Evolutionary conservation across 345 rosid species (phyloP).

Genomic region (Isatis tinctoria): DNA sequence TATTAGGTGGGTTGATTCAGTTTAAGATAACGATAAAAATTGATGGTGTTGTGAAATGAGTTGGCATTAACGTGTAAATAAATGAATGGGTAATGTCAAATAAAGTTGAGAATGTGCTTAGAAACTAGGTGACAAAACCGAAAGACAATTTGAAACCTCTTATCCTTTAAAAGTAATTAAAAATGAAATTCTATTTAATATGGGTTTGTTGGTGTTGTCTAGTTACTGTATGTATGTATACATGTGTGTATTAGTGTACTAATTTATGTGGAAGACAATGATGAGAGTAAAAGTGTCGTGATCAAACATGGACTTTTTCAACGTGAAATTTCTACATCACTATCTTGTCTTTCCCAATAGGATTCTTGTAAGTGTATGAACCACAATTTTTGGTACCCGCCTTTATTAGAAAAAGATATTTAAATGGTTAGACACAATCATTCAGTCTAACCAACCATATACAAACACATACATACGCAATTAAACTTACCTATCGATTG

Average conservation of each 20-base stretch:
- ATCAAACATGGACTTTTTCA: conserved; percentile 18
- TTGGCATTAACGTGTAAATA: not conserved
- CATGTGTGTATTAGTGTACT: not conserved
- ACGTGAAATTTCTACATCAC: conserved; percentile 17
- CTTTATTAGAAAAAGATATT: not conserved
- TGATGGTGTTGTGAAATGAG: conserved; percentile 2
- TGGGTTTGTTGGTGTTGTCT: conserved; percentile 4
- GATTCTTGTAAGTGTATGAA: conserved; percentile 21
- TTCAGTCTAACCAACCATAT: not conserved
- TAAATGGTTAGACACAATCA: not conserved
- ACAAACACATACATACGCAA: not conserved
- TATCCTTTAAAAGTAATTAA: not conserved
- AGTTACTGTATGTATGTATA: not conserved
- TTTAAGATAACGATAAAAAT: conserved; percentile 9
- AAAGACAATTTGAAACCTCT: conserved; percentile 6
- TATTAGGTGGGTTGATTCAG: conserved; percentile 14
- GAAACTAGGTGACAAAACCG: conserved; percentile 18
- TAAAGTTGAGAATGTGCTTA: conserved; percentile 16
- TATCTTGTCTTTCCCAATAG: conserved; percentile 7
- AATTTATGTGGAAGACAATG: conserved; percentile 24
- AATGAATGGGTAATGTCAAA: not conserved
- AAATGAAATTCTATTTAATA: not conserved
- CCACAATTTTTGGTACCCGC: conserved; percentile 10
- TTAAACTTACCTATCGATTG: not conserved
- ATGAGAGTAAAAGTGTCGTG: conserved; percentile 28